Conservation (phyloP, 495 filamentous ascomycete species). For the Hypomontagnella monticulosa region DNA sequence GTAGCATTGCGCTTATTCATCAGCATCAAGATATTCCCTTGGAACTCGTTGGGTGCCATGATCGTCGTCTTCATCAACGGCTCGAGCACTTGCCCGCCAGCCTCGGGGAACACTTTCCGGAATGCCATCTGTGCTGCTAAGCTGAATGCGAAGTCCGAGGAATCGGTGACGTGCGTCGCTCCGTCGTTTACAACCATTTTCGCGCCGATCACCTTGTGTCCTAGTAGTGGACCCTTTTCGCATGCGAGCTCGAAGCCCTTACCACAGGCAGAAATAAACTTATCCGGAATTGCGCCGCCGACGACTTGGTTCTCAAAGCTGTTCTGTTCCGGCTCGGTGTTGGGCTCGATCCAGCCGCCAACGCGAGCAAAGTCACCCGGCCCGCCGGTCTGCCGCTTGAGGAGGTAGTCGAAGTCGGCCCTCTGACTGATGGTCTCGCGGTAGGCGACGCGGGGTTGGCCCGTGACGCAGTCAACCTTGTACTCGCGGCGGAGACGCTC, state of each 20-base stretch:
- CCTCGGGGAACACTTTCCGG: constrained; percentile 88
- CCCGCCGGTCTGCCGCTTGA: constrained; percentile 97
- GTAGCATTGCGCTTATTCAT: constrained; percentile 97
- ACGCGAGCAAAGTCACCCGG: constrained; percentile 97
- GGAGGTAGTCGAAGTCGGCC: constrained; percentile 87
- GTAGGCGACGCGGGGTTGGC: constrained; percentile 96
- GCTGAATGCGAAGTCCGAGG: constrained; percentile 98
- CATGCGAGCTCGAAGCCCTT: constrained; percentile 92
- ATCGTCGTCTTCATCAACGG: constrained; percentile 98
- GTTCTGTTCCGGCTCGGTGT: constrained; percentile 74
- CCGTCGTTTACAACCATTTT: constrained; percentile 96
- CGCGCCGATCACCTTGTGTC: constrained; percentile 90
- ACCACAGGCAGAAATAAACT: constrained; percentile 94
- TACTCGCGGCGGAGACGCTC: constrained; percentile 99
- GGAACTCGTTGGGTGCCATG: constrained; percentile 96
- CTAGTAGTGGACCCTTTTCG: constrained; percentile 89
- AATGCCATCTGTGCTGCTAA: constrained; percentile 96
- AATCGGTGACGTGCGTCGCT: constrained; percentile 97
- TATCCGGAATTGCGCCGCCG: constrained; percentile 93
- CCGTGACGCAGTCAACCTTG: constrained; percentile 92
- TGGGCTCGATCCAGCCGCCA: constrained; percentile 91
- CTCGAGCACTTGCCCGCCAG: constrained; percentile 83
- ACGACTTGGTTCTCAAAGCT: constrained; percentile 85
- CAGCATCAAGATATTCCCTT: constrained; percentile 92
- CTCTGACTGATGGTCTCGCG: constrained; percentile 86